phyloP scores from a whole-genome alignment of 257 asterid genomes.

The Verbena officinalis region DNA sequence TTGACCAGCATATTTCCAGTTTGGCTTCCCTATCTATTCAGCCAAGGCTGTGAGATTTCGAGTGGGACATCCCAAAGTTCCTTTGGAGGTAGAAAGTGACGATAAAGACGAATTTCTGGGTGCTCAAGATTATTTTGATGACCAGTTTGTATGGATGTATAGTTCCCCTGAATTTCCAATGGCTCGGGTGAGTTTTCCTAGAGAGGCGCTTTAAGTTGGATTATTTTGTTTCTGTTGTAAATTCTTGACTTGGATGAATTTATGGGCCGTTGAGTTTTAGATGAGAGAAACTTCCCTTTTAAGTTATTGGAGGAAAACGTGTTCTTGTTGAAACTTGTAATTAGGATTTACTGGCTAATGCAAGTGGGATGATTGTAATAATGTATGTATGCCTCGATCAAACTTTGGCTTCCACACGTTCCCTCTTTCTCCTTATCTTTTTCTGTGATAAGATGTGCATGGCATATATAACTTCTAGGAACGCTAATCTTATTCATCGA shows the following conservation, averaged over 20 bases:
- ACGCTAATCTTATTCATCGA: conserved; percentile 14
- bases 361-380: background rate
- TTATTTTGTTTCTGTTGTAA: background rate
- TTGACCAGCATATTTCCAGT: conserved; percentile 75
- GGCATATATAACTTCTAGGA: background rate
- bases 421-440: background rate
- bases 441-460: background rate
- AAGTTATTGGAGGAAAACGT: background rate
- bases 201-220: background rate
- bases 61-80: conserved; percentile 53
- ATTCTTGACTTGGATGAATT: background rate
- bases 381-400: no score
- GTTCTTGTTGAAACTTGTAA: background rate
- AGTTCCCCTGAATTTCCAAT: conserved; percentile 67
- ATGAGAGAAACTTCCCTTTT: background rate
- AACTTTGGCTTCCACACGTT: background rate
- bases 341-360: no score
- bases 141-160: conserved; percentile 63
- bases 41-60: conserved; percentile 69
- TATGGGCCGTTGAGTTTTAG: background rate
- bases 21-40: conserved; percentile 75
- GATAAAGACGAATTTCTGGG: conserved; percentile 28
- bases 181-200: conserved; percentile 58
- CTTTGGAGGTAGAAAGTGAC: conserved; percentile 34
- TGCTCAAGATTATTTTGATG: conserved; percentile 39